Percentiles rank a stretch among this genome's conserved stretches.
These are phyloP conservation scores for Hypoxylon trugodes DNA, from an alignment of 495 filamentous ascomycete species.

Conservation along the genomic window DNA sequence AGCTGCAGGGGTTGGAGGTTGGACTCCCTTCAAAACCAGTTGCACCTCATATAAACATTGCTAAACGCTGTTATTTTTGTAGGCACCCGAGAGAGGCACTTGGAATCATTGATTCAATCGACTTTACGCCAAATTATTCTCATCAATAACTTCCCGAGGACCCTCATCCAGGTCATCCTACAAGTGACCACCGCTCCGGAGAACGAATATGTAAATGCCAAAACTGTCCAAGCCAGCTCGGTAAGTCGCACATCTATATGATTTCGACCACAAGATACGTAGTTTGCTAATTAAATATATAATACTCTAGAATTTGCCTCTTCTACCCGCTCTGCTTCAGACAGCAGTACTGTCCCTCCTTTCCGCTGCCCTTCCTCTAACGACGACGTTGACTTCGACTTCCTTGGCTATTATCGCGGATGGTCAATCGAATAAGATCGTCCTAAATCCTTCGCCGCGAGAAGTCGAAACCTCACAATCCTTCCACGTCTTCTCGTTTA, in stretches of 20 bases:
- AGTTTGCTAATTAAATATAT: conserved; percentile 31
- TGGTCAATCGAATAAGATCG: conserved; percentile 52
- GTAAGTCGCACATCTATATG: conserved; percentile 44
- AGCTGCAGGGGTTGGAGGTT: conserved; percentile 82
- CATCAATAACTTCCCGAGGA: conserved; percentile 71
- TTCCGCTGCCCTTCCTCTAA: conserved; percentile 77
- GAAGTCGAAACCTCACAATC: conserved; percentile 68
- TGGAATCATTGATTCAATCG: conserved; percentile 74
- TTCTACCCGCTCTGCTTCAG: conserved; percentile 80
- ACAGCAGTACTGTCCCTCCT: conserved; percentile 76
- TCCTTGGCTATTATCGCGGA: conserved; percentile 66
- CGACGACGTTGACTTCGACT: conserved; percentile 71
- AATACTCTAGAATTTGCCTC: conserved; percentile 67
- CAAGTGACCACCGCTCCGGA: conserved; percentile 68
- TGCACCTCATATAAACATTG: conserved; percentile 42
- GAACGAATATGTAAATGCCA: conserved; percentile 62
- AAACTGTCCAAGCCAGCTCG: conserved; percentile 58
- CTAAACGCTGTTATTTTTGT: conserved; percentile 50
- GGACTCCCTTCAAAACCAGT: conserved; percentile 49
- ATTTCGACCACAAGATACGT: not conserved
- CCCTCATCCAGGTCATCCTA: conserved; percentile 70
- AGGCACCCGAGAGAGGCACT: conserved; percentile 75
- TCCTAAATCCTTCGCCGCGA: conserved; percentile 63
- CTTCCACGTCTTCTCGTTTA: conserved; percentile 80
- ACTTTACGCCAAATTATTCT: conserved; percentile 75